Percentiles rank a stretch among this genome's conserved stretches.
Conservation (phyloP, 1,139 yeast species). For the Magnusiomyces paraingens region DNA sequence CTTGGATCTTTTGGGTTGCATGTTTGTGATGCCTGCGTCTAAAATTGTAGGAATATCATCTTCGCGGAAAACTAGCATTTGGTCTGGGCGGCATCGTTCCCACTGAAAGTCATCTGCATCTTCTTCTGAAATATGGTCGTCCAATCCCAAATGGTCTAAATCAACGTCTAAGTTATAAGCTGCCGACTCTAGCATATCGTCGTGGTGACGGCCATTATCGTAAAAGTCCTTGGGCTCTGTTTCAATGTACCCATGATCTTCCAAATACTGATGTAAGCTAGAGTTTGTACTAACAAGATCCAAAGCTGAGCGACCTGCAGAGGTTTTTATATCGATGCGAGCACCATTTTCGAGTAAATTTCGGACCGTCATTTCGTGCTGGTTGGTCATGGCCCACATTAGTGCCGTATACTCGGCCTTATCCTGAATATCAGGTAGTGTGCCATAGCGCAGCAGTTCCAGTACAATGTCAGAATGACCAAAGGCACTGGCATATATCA, state of each 20-base stretch:
- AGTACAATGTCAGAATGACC: constrained; percentile 37
- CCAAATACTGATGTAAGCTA: constrained; percentile 29
- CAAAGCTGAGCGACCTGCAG: constrained; percentile 34
- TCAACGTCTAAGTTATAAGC: constrained; percentile 32
- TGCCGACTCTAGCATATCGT: constrained; percentile 27
- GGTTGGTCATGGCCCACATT: constrained; percentile 43
- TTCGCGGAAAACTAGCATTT: constrained; percentile 37
- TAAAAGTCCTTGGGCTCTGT: constrained; percentile 29
- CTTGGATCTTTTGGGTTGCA: constrained; percentile 35
- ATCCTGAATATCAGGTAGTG: constrained; percentile 36
- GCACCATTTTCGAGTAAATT: constrained; percentile 35
- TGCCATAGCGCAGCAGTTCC: constrained; percentile 35
- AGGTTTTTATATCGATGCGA: constrained; percentile 26
- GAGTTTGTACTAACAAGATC: constrained; percentile 34
- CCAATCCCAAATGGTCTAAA: constrained; percentile 26
- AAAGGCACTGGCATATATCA: constrained; percentile 38
- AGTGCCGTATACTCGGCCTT: constrained; percentile 33
- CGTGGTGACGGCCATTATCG: constrained; percentile 22
- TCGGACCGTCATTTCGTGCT: constrained; percentile 33
- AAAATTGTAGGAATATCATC: constrained; percentile 35
- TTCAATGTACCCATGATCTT: constrained; percentile 26
- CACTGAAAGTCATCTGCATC: constrained; percentile 30
- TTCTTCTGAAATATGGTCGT: constrained; percentile 16
- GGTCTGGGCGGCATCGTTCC: constrained; percentile 37
- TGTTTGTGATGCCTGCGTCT: constrained; percentile 34